A percentile compares a stretch with the other conserved stretches of the same genome.
phyloP scores from a whole-genome alignment of 169 alveolate genomes.

The Besnoitia besnoiti region DNA sequence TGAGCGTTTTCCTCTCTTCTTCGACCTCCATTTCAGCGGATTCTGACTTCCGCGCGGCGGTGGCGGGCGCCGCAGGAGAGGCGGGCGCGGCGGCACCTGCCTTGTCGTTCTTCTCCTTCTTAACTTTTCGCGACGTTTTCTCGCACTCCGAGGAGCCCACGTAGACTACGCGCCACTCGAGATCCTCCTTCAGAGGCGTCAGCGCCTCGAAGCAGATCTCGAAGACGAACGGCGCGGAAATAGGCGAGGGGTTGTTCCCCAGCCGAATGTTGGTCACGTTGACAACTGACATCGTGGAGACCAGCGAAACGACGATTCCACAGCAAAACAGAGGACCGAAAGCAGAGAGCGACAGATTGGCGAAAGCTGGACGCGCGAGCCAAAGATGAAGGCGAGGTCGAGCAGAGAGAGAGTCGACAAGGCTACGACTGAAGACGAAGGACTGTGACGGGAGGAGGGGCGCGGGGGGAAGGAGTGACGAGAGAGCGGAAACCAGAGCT shows the following conservation, averaged over 20 bases:
- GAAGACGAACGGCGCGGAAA: constrained; percentile 90
- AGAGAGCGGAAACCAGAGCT: neutral
- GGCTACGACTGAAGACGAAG: too few species aligned
- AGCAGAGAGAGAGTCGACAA: too few species aligned
- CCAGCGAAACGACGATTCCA: neutral
- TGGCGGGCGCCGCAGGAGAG: neutral
- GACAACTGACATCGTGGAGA: constrained; percentile 91
- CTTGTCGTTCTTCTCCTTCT: neutral
- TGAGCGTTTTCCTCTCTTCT: neutral
- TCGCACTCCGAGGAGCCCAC: constrained; percentile 75
- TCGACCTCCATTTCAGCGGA: neutral
- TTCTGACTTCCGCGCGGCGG: neutral
- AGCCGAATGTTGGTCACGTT: constrained; percentile 94
- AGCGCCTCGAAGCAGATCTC: constrained; percentile 94
- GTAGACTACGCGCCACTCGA: constrained; percentile 92
- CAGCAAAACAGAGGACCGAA: neutral
- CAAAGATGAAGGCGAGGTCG: too few species aligned
- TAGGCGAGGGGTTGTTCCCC: constrained; percentile 89
- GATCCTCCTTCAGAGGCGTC: constrained; percentile 88
- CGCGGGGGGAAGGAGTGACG: neutral
- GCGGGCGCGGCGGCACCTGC: neutral
- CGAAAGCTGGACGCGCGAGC: neutral
- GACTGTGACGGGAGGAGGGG: neutral
- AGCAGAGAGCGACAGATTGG: too few species aligned
- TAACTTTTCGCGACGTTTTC: neutral